Evolutionary conservation across 2,329 filamentous ascomycete genomes (phyloP).

Genomic region (Beauveria australis): DNA sequence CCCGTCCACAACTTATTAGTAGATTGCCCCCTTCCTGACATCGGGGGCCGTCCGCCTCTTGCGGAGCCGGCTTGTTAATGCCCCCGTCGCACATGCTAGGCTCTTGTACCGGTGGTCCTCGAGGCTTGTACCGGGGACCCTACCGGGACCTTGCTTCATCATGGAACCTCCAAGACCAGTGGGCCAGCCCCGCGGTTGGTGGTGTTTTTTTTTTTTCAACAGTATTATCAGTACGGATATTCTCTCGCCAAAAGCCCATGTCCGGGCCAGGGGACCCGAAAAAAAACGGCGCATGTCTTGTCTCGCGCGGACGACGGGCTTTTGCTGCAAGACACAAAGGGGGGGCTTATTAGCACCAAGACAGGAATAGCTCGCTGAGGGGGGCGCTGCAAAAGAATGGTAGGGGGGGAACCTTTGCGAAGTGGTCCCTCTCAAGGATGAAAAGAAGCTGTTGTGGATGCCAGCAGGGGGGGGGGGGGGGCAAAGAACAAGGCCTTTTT

Average conservation of each 20-base stretch:
- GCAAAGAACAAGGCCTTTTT: neutral
- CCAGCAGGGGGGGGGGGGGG: neutral
- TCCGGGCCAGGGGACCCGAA: neutral
- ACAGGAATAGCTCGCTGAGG: slow-evolving; percentile 6
- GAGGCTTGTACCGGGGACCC: neutral
- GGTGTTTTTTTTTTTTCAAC: neutral
- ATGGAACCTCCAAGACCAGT: slow-evolving; percentile 4
- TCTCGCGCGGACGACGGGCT: neutral
- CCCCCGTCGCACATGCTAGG: slow-evolving; percentile 8
- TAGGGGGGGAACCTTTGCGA: neutral
- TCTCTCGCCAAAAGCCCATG: neutral
- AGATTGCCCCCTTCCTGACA: neutral
- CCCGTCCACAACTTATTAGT: neutral
- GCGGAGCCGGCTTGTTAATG: slow-evolving; percentile 4
- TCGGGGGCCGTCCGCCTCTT: neutral
- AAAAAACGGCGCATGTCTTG: neutral
- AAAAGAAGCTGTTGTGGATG: neutral
- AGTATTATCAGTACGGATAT: no score
- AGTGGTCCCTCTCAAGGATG: neutral
- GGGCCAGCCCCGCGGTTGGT: neutral
- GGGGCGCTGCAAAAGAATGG: neutral
- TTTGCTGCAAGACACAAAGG: slow-evolving; percentile 7
- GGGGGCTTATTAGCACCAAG: neutral
- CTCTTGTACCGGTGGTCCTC: neutral
- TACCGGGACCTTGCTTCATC: neutral